These are phyloP conservation scores for Plasmodium reichenowi DNA, from an alignment of 169 alveolate species.

Conservation along the genomic window DNA sequence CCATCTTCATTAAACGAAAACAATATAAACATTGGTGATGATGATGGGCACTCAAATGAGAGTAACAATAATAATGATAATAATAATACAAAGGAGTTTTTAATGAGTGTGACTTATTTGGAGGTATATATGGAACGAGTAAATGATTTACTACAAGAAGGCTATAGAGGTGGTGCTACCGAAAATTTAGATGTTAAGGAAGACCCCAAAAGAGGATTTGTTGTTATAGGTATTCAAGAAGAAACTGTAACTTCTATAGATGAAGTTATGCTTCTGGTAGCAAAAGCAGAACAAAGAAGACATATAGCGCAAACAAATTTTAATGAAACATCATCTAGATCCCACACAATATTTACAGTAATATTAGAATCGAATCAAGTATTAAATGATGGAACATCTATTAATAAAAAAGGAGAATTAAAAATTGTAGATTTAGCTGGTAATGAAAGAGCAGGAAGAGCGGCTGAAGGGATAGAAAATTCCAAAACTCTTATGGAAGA, in stretches of 20 bases:
- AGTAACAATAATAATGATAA: slow-evolving; percentile 78
- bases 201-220: slow-evolving; percentile 90
- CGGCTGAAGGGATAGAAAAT: slow-evolving; percentile 85
- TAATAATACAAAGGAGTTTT: slow-evolving; percentile 85
- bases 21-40: slow-evolving; percentile 80
- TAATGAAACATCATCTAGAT: slow-evolving; percentile 89
- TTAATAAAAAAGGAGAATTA: slow-evolving; percentile 83
- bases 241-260: slow-evolving; percentile 86
- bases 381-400: slow-evolving; percentile 80
- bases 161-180: slow-evolving; percentile 82
- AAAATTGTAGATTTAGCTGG: slow-evolving; percentile 87
- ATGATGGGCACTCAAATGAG: slow-evolving; percentile 74
- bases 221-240: slow-evolving; percentile 87
- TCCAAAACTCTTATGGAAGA: slow-evolving; percentile 83
- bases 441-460: slow-evolving; percentile 85
- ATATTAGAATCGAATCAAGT: slow-evolving; percentile 83
- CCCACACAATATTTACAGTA: slow-evolving; percentile 88
- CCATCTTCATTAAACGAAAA: slow-evolving; percentile 84
- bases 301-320: slow-evolving; percentile 88
- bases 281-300: slow-evolving; percentile 87
- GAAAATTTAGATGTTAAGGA: slow-evolving; percentile 88
- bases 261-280: slow-evolving; percentile 84
- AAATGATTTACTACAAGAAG: slow-evolving; percentile 87
- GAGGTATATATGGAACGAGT: slow-evolving; percentile 91
- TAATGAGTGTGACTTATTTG: slow-evolving; percentile 88